Evolutionary conservation across 352 stramenopile species (phyloP).

Genomic region (Phytophthora brassicae): DNA sequence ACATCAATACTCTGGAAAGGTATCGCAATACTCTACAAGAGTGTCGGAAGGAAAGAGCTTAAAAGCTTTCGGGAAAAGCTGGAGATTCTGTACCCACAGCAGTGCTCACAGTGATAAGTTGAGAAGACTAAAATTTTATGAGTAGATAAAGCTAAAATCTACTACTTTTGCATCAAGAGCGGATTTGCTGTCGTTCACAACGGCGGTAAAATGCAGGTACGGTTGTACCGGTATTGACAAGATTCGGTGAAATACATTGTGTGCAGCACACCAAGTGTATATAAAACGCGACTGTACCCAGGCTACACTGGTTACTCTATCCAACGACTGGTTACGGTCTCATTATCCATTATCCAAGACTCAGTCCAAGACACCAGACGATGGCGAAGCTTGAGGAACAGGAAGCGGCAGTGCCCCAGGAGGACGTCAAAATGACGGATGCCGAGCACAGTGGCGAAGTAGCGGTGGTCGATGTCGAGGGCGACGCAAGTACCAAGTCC

Average conservation of each 20-base stretch:
- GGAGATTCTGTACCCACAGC: no score
- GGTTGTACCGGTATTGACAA: no score
- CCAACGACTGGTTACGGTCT: background rate
- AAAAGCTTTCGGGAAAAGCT: background rate
- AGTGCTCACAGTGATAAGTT: no score
- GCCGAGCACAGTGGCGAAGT: constrained; percentile 20
- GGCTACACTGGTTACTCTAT: background rate
- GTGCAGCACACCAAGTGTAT: background rate
- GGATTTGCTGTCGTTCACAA: no score
- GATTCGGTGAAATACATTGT: no score
- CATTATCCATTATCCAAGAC: constrained; percentile 10
- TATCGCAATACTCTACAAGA: background rate
- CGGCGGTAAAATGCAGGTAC: background rate
- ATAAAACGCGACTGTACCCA: background rate
- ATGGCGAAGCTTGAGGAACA: constrained; percentile 33
- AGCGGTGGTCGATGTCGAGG: background rate
- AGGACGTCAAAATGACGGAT: constrained; percentile 21
- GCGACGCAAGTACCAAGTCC: constrained; percentile 10
- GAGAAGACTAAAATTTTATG: no score
- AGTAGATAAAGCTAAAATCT: no score
- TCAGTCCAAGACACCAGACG: background rate
- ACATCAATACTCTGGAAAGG: background rate
- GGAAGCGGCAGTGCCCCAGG: constrained; percentile 11
- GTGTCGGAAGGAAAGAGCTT: background rate
- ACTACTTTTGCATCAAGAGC: no score